Percentiles rank a stretch among this genome's conserved stretches.
Evolutionary conservation across 768 basidiomycete genomes (phyloP).

Genomic region (Sarcomyxa edulis): DNA sequence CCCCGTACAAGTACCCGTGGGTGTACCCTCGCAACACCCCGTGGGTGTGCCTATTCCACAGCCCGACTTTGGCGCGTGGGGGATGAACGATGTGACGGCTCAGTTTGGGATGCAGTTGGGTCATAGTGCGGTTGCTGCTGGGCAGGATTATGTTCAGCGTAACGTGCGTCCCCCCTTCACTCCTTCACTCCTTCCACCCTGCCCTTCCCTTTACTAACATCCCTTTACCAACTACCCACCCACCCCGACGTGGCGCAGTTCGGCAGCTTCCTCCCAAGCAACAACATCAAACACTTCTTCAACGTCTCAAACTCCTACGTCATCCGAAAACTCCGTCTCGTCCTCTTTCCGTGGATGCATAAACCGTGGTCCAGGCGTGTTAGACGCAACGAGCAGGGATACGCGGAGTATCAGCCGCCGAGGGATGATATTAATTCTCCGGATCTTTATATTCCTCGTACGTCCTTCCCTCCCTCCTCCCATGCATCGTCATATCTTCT

Average conservation of each 20-base stretch:
- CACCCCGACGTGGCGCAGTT: slow-evolving; percentile 43
- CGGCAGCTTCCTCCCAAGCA: slow-evolving; percentile 70
- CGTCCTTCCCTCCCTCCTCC: slow-evolving; percentile 10
- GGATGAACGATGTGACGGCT: slow-evolving; percentile 89
- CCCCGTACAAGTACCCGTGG: slow-evolving; percentile 26
- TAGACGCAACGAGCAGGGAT: slow-evolving; percentile 55
- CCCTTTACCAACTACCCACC: slow-evolving; percentile 8
- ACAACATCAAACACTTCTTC: slow-evolving; percentile 84
- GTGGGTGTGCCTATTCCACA: slow-evolving; percentile 17
- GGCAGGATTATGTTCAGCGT: slow-evolving; percentile 93
- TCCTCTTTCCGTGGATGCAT: slow-evolving; percentile 96
- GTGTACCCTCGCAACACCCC: slow-evolving; percentile 22
- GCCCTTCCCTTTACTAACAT: background rate
- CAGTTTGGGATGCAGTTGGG: slow-evolving; percentile 97
- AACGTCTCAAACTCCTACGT: slow-evolving; percentile 97
- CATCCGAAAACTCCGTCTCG: slow-evolving; percentile 76
- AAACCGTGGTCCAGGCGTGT: slow-evolving; percentile 77
- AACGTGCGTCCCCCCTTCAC: slow-evolving; percentile 53
- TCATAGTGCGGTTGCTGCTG: slow-evolving; percentile 84
- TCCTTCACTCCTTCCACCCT: too few species aligned
- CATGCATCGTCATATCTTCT: slow-evolving; percentile 8
- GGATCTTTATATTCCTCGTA: slow-evolving; percentile 94
- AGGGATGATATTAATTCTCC: slow-evolving; percentile 94
- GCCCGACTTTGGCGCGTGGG: slow-evolving; percentile 68
- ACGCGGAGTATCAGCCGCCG: slow-evolving; percentile 81